Percentiles rank a stretch among this genome's conserved stretches.
These are phyloP conservation scores for Cornus suecica DNA, from an alignment of 148 eudicot genomes.

Conservation along the genomic window DNA sequence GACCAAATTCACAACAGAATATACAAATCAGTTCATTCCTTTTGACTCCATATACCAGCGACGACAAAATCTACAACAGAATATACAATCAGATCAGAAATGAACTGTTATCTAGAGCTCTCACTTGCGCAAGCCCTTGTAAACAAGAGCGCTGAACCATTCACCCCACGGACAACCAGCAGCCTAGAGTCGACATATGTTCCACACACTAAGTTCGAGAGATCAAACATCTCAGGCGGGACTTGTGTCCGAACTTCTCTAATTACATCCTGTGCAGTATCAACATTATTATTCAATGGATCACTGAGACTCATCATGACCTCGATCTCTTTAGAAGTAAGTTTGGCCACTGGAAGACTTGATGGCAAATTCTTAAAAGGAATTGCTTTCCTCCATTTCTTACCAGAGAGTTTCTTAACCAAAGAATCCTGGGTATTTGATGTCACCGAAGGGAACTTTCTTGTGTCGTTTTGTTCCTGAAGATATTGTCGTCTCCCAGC, in stretches of 20 bases:
- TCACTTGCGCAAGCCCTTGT: slow-evolving; percentile 51
- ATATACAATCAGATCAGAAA: not conserved
- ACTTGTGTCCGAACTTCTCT: slow-evolving; percentile 66
- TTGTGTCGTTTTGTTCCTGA: slow-evolving; percentile 40
- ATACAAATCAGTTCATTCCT: too few species aligned
- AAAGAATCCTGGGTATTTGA: slow-evolving; percentile 33
- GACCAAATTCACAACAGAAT: too few species aligned
- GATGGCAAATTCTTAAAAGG: slow-evolving; percentile 80
- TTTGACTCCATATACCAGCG: not conserved
- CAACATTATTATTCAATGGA: slow-evolving; percentile 42
- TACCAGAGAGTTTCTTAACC: slow-evolving; percentile 48
- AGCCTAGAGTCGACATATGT: slow-evolving; percentile 83
- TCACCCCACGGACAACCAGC: slow-evolving; percentile 71
- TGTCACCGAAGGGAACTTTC: slow-evolving; percentile 20
- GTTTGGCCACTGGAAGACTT: slow-evolving; percentile 81
- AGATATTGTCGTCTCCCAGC: slow-evolving; percentile 76
- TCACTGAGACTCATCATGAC: slow-evolving; percentile 49
- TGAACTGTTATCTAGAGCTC: slow-evolving; percentile 16
- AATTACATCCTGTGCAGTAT: slow-evolving; percentile 46
- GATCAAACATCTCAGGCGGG: slow-evolving; percentile 91
- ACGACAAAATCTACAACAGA: not conserved
- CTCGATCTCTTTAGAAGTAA: slow-evolving; percentile 53
- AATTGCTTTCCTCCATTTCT: slow-evolving; percentile 73
- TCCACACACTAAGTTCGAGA: slow-evolving; percentile 84
- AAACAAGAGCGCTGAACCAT: slow-evolving; percentile 82